Conservation (phyloP, 1,284 basidiomycete species). For the Ustilago esculenta region DNA sequence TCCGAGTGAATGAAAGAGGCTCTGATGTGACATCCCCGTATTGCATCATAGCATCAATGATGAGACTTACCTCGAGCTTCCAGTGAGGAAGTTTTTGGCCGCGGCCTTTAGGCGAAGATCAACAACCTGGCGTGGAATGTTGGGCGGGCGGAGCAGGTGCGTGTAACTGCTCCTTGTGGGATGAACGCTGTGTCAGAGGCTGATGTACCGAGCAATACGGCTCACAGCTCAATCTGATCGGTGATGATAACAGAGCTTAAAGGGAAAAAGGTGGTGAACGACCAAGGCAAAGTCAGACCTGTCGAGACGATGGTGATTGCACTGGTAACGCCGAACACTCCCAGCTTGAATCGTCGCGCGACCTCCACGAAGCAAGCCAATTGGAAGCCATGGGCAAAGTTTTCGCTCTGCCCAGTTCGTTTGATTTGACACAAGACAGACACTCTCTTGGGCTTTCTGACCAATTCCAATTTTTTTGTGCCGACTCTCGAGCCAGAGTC, state of each 20-base stretch:
- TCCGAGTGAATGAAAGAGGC: too few relatives aligned
- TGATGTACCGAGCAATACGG: conserved; percentile 27
- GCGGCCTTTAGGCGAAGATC: conserved; percentile 51
- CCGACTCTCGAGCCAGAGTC: background rate
- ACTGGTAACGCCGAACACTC: too few relatives aligned
- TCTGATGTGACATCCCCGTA: too few relatives aligned
- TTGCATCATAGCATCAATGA: too few relatives aligned
- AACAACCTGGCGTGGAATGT: conserved; percentile 52
- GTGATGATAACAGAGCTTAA: background rate
- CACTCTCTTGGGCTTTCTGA: too few relatives aligned
- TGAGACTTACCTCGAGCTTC: conserved; percentile 36
- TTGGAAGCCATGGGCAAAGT: too few relatives aligned
- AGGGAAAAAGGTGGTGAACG: background rate
- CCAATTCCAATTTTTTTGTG: conserved; percentile 5
- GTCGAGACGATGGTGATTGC: background rate
- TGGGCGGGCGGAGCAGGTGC: conserved; percentile 44
- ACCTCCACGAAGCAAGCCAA: conserved; percentile 8
- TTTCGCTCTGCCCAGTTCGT: too few relatives aligned
- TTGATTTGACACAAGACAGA: too few relatives aligned
- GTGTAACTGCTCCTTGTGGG: conserved; percentile 33
- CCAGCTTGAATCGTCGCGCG: background rate
- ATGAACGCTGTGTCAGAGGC: conserved; percentile 19
- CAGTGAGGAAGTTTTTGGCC: conserved; percentile 54
- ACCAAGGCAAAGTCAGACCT: background rate
- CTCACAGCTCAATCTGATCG: conserved; percentile 24